A percentile compares a stretch with the other conserved stretches of the same genome.
These are phyloP conservation scores for Calonectria pseudoreteaudii DNA, from an alignment of 2,329 filamentous ascomycete genomes.

Conservation along the genomic window DNA sequence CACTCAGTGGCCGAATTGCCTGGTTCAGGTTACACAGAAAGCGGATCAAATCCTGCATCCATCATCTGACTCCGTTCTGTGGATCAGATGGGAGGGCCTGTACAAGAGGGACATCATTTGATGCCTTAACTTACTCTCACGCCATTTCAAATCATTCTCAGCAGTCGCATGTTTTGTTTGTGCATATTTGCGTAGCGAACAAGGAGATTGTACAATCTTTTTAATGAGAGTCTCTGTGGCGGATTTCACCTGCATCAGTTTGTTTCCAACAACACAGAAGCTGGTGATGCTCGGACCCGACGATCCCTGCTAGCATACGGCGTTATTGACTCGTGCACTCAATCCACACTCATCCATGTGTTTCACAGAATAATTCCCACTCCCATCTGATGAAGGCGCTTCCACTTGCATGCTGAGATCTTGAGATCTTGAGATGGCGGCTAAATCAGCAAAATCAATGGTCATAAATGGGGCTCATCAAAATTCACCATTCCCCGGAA, in stretches of 20 bases:
- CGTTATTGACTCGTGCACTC: not conserved
- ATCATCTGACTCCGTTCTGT: not conserved
- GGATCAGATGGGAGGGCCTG: not conserved
- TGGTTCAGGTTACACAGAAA: not conserved
- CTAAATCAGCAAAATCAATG: not conserved
- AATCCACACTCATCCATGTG: not conserved
- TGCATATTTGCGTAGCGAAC: not conserved
- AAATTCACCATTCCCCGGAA: not conserved
- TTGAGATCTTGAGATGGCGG: not conserved
- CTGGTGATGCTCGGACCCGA: not conserved
- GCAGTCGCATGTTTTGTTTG: not conserved
- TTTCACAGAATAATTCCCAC: not conserved
- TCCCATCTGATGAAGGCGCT: not conserved
- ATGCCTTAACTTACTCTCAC: not conserved
- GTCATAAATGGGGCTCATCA: not conserved
- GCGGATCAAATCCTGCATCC: not conserved
- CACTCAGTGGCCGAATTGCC: not conserved
- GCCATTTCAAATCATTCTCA: not conserved
- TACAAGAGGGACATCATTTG: not conserved
- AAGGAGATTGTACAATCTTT: not conserved
- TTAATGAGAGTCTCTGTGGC: no score
- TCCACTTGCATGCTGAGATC: not conserved
- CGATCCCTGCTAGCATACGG: not conserved
- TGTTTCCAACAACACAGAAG: not conserved
- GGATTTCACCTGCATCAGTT: no score